phyloP scores from a whole-genome alignment of 2,329 filamentous ascomycete genomes.

The Fonsecaea pugnacius region DNA sequence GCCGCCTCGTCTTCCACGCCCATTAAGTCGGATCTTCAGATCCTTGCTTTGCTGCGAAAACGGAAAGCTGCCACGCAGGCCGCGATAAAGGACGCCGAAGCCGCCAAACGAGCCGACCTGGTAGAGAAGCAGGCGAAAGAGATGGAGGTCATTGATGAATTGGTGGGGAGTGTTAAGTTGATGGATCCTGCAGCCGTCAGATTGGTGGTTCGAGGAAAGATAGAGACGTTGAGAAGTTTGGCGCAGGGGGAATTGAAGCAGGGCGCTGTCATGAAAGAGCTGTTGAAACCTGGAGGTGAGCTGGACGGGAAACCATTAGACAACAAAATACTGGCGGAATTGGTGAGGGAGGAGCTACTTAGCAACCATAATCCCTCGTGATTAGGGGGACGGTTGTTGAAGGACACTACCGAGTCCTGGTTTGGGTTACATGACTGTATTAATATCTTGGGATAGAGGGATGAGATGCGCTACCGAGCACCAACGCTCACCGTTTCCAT shows the following conservation, averaged over 20 bases:
- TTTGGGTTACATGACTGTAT: constrained; percentile 14
- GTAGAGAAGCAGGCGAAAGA: constrained; percentile 52
- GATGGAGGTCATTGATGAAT: constrained; percentile 50
- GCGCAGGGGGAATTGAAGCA: constrained; percentile 42
- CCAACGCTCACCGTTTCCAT: neutral
- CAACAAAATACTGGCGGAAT: constrained; percentile 47
- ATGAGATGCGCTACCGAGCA: neutral
- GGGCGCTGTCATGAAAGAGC: constrained; percentile 48
- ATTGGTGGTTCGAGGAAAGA: constrained; percentile 43
- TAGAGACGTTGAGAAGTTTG: constrained; percentile 43
- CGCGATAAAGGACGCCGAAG: constrained; percentile 48
- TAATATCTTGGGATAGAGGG: neutral
- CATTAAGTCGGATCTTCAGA: constrained; percentile 53
- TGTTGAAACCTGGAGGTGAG: constrained; percentile 48
- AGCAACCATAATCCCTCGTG: constrained; percentile 21
- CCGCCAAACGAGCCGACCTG: constrained; percentile 50
- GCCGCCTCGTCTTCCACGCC: constrained; percentile 52
- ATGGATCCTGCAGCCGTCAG: constrained; percentile 49
- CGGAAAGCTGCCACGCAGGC: constrained; percentile 45
- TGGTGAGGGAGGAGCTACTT: constrained; percentile 43
- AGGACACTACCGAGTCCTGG: neutral
- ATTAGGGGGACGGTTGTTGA: neutral
- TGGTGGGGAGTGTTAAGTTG: constrained; percentile 49
- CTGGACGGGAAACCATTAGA: constrained; percentile 52
- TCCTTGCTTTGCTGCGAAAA: constrained; percentile 54